Evolutionary conservation across 768 basidiomycete species (phyloP).

Genomic region (Agaricus sinodeliciosus): DNA sequence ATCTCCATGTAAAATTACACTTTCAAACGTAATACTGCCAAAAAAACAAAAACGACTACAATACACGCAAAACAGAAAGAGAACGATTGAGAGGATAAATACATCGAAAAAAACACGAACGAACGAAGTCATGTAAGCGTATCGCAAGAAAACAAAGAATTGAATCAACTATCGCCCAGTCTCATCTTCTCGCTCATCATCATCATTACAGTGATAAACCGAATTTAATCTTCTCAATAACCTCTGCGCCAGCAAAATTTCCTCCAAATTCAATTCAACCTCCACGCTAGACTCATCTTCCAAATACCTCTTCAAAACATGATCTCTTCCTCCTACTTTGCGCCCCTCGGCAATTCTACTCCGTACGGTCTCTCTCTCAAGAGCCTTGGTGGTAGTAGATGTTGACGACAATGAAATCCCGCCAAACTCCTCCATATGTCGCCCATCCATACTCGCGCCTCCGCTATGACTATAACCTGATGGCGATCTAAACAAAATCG

Average conservation of each 20-base stretch:
- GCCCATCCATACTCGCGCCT: not conserved
- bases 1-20: not conserved
- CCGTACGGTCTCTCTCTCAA: not conserved
- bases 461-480: not conserved
- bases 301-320: too few relatives aligned
- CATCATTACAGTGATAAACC: not conserved
- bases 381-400: not conserved
- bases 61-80: not conserved
- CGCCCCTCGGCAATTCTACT: not conserved
- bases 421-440: not conserved
- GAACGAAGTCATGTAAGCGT: not conserved
- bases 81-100: too few relatives aligned
- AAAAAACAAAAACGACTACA: not conserved
- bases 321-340: not conserved
- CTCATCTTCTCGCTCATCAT: not conserved
- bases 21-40: not conserved
- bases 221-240: conserved; percentile 24
- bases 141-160: not conserved
- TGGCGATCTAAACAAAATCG: conserved; percentile 2
- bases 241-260: conserved; percentile 27
- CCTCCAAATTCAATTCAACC: conserved; percentile 23
- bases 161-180: not conserved
- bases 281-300: conserved; percentile 13
- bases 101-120: not conserved
- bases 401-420: not conserved